Conservation (phyloP, 2,329 filamentous ascomycete genomes). For the Microcyclosporella mali region DNA sequence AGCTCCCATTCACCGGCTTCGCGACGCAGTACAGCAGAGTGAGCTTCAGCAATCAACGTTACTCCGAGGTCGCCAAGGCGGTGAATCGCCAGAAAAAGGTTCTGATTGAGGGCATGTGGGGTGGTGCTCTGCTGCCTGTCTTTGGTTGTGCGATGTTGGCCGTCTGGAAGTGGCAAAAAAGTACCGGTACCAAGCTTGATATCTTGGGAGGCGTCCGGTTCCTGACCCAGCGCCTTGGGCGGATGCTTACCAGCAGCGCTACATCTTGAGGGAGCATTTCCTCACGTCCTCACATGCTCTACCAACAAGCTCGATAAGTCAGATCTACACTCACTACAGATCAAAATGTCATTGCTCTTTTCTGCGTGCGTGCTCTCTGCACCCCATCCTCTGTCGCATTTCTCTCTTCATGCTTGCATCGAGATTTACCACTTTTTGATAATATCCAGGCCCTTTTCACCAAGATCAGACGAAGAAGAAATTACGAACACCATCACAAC, state of each 20-base stretch:
- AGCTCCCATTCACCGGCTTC: slow-evolving; percentile 74
- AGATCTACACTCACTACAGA: background rate
- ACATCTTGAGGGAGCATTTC: background rate
- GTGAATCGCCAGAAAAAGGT: slow-evolving; percentile 61
- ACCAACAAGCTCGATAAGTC: too few species aligned
- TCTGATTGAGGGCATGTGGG: slow-evolving; percentile 36
- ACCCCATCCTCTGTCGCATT: background rate
- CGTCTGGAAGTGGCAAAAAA: slow-evolving; percentile 22
- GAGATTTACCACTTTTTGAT: too few species aligned
- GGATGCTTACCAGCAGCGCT: slow-evolving; percentile 6
- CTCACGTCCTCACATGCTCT: too few species aligned
- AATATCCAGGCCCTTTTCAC: too few species aligned
- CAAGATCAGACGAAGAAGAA: too few species aligned
- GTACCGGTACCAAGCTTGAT: slow-evolving; percentile 10
- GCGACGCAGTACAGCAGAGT: slow-evolving; percentile 87
- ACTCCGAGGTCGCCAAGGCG: slow-evolving; percentile 69
- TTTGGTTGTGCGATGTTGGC: slow-evolving; percentile 24
- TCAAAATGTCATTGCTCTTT: background rate
- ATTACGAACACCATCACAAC: too few species aligned
- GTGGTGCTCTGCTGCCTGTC: slow-evolving; percentile 39
- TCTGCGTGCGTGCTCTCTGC: background rate
- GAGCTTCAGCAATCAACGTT: slow-evolving; percentile 88
- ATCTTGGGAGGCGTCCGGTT: slow-evolving; percentile 10
- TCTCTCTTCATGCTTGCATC: background rate
- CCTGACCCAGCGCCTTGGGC: slow-evolving; percentile 9